A percentile compares a stretch with the other conserved stretches of the same genome.
Evolutionary conservation across 768 basidiomycete genomes (phyloP).

Genomic region (Rubroboletus satanas): DNA sequence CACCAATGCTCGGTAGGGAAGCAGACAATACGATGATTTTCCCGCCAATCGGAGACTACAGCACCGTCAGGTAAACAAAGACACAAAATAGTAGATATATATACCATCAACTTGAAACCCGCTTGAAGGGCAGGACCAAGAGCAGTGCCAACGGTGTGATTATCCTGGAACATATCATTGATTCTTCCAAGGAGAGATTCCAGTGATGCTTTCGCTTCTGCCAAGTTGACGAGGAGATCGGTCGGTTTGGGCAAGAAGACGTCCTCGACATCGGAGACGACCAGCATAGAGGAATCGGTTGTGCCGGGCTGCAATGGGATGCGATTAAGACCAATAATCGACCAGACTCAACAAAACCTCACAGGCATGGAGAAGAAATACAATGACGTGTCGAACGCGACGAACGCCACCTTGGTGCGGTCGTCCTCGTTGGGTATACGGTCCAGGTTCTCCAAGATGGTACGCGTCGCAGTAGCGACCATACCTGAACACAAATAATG

Average conservation of each 20-base stretch:
- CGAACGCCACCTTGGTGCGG: conserved; percentile 87
- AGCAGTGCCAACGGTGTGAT: conserved; percentile 87
- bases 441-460: conserved; percentile 92
- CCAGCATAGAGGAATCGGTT: conserved; percentile 88
- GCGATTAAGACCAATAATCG: neutral
- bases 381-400: conserved; percentile 87
- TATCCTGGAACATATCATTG: conserved; percentile 98
- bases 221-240: conserved; percentile 92
- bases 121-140: conserved; percentile 93
- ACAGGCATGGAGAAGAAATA: conserved; percentile 96
- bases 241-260: conserved; percentile 97
- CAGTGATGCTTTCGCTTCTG: conserved; percentile 74
- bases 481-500: conserved; percentile 54
- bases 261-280: conserved; percentile 95
- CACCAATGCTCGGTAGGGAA: conserved; percentile 81
- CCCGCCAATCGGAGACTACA: conserved; percentile 85
- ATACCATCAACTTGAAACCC: conserved; percentile 90
- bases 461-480: conserved; percentile 97
- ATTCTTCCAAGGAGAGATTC: conserved; percentile 80
- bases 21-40: conserved; percentile 89
- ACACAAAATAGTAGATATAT: conserved; percentile 7
- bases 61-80: neutral
- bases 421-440: conserved; percentile 93
- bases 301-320: conserved; percentile 48
- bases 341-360: neutral